Conservation (phyloP, 1,284 basidiomycete genomes). For the Baeospora myosura region DNA sequence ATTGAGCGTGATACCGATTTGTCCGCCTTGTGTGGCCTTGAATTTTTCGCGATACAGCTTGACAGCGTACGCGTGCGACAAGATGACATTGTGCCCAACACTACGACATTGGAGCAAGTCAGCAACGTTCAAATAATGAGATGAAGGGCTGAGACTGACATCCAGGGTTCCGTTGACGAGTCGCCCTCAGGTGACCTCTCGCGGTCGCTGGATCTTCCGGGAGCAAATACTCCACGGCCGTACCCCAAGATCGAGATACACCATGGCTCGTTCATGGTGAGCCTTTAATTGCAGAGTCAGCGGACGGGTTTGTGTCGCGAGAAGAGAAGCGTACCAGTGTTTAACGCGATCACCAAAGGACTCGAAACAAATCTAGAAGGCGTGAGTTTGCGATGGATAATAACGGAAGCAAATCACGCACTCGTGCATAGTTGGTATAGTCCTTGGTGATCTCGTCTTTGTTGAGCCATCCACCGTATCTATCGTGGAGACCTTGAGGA, state of each 20-base stretch:
- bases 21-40: constrained; percentile 46
- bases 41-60: constrained; percentile 60
- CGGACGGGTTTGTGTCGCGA: not conserved
- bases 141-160: constrained; percentile 36
- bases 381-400: not conserved
- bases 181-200: constrained; percentile 47
- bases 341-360: constrained; percentile 71
- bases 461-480: constrained; percentile 70
- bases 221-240: constrained; percentile 57
- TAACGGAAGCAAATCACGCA: constrained; percentile 18
- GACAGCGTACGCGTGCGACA: constrained; percentile 62
- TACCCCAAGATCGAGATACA: constrained; percentile 65
- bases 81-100: constrained; percentile 61
- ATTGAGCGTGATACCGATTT: constrained; percentile 72
- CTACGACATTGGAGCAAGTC: constrained; percentile 23
- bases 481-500: constrained; percentile 60
- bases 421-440: constrained; percentile 57
- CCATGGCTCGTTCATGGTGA: constrained; percentile 73
- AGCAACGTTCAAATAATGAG: not conserved
- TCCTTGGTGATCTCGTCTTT: constrained; percentile 57
- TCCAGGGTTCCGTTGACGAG: constrained; percentile 65
- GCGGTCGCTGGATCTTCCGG: constrained; percentile 61
- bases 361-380: constrained; percentile 53
- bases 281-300: constrained; percentile 28
- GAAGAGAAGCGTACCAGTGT: constrained; percentile 44